A percentile compares a stretch with the other conserved stretches of the same genome.
Evolutionary conservation across 2,329 filamentous ascomycete genomes (phyloP).

Genomic region (Pseudogymnoascus sp.): DNA sequence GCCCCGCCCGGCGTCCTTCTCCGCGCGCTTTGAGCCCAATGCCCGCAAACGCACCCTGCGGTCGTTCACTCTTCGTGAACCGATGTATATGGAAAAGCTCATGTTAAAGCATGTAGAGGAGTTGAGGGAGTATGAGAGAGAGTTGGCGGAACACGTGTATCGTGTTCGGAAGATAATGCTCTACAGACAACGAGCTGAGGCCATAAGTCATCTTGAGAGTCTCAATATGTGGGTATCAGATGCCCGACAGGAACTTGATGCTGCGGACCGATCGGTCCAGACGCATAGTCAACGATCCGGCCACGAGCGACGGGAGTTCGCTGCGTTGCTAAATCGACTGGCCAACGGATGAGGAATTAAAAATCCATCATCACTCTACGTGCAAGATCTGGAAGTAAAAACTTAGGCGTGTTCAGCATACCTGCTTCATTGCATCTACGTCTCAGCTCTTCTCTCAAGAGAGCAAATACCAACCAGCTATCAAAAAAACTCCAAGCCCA

Average conservation of each 20-base stretch:
- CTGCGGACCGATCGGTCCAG: not conserved
- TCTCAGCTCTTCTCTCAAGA: not conserved
- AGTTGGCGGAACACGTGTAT: not conserved
- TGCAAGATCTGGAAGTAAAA: not conserved
- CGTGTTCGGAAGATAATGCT: not conserved
- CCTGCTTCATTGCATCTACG: not conserved
- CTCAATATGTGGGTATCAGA: not conserved
- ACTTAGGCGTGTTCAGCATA: not conserved
- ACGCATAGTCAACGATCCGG: not conserved
- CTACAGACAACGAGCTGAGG: not conserved
- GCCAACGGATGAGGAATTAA: not conserved
- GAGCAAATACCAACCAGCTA: not conserved
- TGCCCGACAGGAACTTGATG: not conserved
- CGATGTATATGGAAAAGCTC: not conserved
- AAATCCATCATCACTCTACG: not conserved
- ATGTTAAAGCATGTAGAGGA: not conserved
- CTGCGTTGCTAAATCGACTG: not conserved
- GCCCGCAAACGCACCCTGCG: not conserved
- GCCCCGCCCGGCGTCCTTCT: not conserved
- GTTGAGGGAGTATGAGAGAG: not conserved
- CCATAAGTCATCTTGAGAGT: not conserved
- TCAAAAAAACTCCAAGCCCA: not conserved
- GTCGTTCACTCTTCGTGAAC: not conserved
- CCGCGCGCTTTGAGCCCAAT: not conserved
- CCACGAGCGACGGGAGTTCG: not conserved